Percentiles rank a stretch among this genome's conserved stretches.
These are phyloP conservation scores for Phytophthora lateralis DNA, from an alignment of 352 stramenopile genomes.

Conservation along the genomic window DNA sequence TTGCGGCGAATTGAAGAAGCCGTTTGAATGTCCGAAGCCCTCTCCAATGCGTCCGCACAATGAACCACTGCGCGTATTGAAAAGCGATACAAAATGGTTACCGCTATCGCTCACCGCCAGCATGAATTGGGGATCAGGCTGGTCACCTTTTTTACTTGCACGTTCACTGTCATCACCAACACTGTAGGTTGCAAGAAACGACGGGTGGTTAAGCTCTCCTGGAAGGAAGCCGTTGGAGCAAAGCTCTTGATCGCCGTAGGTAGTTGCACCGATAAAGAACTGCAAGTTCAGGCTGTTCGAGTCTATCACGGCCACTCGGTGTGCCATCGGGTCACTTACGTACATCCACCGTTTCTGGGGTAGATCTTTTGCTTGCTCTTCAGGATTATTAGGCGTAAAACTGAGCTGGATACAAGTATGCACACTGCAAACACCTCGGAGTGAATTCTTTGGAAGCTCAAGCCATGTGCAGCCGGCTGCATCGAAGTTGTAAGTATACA, in stretches of 20 bases:
- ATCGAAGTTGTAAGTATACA: constrained; percentile 60
- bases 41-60: constrained; percentile 50
- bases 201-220: constrained; percentile 59
- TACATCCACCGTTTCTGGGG: constrained; percentile 32
- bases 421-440: constrained; percentile 31
- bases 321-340: constrained; percentile 58
- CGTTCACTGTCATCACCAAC: background rate
- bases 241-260: constrained; percentile 54
- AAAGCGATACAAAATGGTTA: constrained; percentile 67
- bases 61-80: constrained; percentile 41
- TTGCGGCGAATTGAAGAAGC: constrained; percentile 62
- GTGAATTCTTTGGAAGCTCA: constrained; percentile 20
- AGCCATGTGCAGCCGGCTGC: constrained; percentile 52
- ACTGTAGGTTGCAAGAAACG: constrained; percentile 39
- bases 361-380: constrained; percentile 6
- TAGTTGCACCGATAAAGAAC: constrained; percentile 57
- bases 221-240: constrained; percentile 54
- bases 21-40: constrained; percentile 58
- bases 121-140: background rate
- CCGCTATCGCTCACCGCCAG: constrained; percentile 63
- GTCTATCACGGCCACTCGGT: constrained; percentile 58
- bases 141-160: background rate
- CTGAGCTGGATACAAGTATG: constrained; percentile 38
- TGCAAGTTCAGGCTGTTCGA: constrained; percentile 22
- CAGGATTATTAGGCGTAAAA: constrained; percentile 7